Evolutionary conservation across 169 alveolate genomes (phyloP).

Genomic region (Hepatocystis sp.): DNA sequence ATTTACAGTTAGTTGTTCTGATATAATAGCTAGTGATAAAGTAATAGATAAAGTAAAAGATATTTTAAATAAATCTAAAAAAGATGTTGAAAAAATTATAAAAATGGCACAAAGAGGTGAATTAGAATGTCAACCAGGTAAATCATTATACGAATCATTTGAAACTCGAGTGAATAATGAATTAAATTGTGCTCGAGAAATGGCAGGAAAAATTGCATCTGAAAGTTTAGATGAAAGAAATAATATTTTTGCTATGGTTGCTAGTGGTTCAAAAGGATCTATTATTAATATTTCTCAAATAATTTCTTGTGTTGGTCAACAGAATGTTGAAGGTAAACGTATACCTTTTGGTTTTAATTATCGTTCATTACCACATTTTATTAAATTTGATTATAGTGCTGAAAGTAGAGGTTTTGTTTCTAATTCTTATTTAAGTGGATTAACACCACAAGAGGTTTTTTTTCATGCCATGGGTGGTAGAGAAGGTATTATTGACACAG

Average conservation of each 20-base stretch:
- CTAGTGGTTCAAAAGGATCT: constrained; percentile 98
- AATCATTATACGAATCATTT: constrained; percentile 97
- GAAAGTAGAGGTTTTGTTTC: constrained; percentile 99
- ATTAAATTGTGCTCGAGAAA: constrained; percentile 97
- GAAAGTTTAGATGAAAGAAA: constrained; percentile 94
- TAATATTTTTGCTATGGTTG: constrained; percentile 98
- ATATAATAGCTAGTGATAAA: constrained; percentile 96
- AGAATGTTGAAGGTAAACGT: constrained; percentile 99
- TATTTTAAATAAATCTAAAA: constrained; percentile 89
- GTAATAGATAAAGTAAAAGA: constrained; percentile 92
- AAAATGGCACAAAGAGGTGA: constrained; percentile 96
- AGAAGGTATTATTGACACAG: constrained; percentile 99
- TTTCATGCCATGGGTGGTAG: constrained; percentile 99
- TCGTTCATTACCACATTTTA: constrained; percentile 99
- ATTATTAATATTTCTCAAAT: constrained; percentile 97
- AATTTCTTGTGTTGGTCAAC: constrained; percentile 99
- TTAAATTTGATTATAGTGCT: constrained; percentile 99
- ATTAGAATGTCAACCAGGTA: constrained; percentile 99
- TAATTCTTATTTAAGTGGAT: constrained; percentile 97
- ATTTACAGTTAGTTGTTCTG: constrained; percentile 99
- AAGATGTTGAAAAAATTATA: constrained; percentile 89
- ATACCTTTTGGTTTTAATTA: constrained; percentile 98
- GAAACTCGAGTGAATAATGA: constrained; percentile 97
- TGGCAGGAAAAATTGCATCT: constrained; percentile 92
- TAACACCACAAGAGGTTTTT: constrained; percentile 99